phyloP scores from a whole-genome alignment of 1,284 basidiomycete species.

The Neonothopanus nambi region DNA sequence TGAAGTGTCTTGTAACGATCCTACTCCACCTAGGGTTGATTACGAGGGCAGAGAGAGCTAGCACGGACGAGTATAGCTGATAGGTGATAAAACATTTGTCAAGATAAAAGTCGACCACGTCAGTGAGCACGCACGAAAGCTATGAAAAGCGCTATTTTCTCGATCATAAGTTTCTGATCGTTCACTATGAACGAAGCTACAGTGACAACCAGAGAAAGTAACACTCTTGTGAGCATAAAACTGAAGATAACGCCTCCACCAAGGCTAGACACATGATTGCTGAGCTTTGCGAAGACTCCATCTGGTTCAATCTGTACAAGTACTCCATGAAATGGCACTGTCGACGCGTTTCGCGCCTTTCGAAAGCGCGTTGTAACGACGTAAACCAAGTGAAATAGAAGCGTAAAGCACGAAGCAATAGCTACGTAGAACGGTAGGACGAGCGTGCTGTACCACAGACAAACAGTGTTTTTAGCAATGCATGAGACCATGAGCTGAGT shows the following conservation, averaged over 20 bases:
- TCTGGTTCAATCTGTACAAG: too few species aligned
- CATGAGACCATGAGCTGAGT: too few species aligned
- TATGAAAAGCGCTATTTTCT: background rate
- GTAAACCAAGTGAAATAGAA: too few species aligned
- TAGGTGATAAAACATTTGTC: background rate
- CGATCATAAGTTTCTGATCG: too few species aligned
- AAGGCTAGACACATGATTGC: background rate
- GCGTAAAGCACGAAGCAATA: too few species aligned
- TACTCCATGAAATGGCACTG: too few species aligned
- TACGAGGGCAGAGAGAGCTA: conserved; percentile 7
- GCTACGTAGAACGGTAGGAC: too few species aligned
- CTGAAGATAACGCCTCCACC: conserved; percentile 7
- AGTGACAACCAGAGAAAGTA: background rate
- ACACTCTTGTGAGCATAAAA: background rate
- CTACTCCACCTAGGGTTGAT: conserved; percentile 7
- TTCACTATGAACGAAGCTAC: background rate
- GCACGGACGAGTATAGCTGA: conserved; percentile 2
- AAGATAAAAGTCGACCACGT: background rate
- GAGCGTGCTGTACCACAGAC: too few species aligned
- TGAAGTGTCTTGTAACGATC: conserved; percentile 16
- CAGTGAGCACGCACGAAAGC: conserved; percentile 1
- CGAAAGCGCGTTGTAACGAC: too few species aligned
- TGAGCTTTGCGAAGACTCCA: too few species aligned
- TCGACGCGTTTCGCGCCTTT: too few species aligned
- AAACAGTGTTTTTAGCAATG: too few species aligned